Base-by-base conservation (phyloP, 1,139 yeast genomes). In the Magnusiomyces sp. region DNA sequence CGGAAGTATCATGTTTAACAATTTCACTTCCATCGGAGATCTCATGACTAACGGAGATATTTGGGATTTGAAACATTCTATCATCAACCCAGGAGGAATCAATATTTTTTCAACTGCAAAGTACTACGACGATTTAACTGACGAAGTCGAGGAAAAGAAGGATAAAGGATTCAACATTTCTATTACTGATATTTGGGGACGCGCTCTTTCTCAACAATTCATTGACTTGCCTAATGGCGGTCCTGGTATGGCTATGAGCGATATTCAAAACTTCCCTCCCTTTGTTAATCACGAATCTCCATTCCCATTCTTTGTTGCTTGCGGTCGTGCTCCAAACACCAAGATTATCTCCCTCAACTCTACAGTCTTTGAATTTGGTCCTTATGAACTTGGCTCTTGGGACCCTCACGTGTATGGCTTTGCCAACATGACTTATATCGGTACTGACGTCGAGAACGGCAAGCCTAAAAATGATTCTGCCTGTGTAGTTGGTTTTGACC, bases 131-230 rank as follows among this genome's bases (percentile, higher is more conserved):
- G 32, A 31, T 42, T n/a, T 31, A 23, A 19, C 16, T 11, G 16
- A 5, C 14, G 40, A 29, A n/a, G 40, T 46, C 10, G 14, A 11
- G 29, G 5, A 19, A 13, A 43, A 46, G 27, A 23, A 33, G 7
- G 13, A 6, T 5, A 6, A 17, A 3, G 41, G 40, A 42, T 46
- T 29, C 41, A 40, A 33, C 10, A 33, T 41, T 13, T 40, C 48
- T 14, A 13, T 40, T 4, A 87, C 96, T n/a, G 97, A 89, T 69
- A 77, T 85, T 55, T 89, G 96, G 97, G 95, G 95, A 34, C 75
- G 95, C 62, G 89, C 89, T 2, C 71, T 89, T 47, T 77, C 94
- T 0, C 77, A 82, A 60, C 95, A 86, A 67, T 82, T 83, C 63
- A 80, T 89, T 54, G 71, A 72, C 50, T 69, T 71, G 47, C 63